These are phyloP conservation scores for Artomyces pyxidatus DNA, from an alignment of 768 basidiomycete genomes.

Conservation along the genomic window DNA sequence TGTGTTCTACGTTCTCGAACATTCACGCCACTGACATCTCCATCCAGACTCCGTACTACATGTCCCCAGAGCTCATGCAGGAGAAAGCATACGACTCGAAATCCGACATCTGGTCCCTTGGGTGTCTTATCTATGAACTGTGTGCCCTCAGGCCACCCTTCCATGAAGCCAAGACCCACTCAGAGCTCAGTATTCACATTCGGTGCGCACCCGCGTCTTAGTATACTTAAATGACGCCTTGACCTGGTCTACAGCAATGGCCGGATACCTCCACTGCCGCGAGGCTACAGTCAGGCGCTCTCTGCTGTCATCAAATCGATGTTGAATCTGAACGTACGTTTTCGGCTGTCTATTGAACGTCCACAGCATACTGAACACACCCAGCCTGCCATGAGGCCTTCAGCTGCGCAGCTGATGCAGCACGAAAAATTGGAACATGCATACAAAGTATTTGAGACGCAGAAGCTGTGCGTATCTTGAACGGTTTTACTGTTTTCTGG, in stretches of 20 bases:
- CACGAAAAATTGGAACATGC: conserved; percentile 70
- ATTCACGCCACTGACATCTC: neutral
- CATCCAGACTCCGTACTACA: conserved; percentile 96
- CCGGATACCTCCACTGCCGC: conserved; percentile 84
- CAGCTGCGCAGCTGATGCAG: conserved; percentile 70
- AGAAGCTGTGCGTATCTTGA: conserved; percentile 55
- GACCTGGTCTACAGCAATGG: conserved; percentile 46
- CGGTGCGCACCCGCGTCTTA: conserved; percentile 35
- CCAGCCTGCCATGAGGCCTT: conserved; percentile 83
- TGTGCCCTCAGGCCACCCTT: conserved; percentile 93
- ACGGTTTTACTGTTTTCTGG: neutral
- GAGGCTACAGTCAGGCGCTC: conserved; percentile 70
- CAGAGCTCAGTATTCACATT: conserved; percentile 76
- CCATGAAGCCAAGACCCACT: conserved; percentile 86
- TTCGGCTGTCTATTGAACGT: neutral
- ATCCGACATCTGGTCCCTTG: conserved; percentile 97
- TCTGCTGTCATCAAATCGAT: conserved; percentile 76
- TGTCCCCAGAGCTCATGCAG: conserved; percentile 98
- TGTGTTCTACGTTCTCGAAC: conserved; percentile 21
- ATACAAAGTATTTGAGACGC: conserved; percentile 64
- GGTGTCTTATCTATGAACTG: conserved; percentile 93
- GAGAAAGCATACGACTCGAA: conserved; percentile 97
- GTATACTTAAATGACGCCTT: neutral
- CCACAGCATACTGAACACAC: neutral
- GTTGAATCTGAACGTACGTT: conserved; percentile 72